Evolutionary conservation across 2,329 filamentous ascomycete species (phyloP).

Genomic region (Phialocephala subalpina): DNA sequence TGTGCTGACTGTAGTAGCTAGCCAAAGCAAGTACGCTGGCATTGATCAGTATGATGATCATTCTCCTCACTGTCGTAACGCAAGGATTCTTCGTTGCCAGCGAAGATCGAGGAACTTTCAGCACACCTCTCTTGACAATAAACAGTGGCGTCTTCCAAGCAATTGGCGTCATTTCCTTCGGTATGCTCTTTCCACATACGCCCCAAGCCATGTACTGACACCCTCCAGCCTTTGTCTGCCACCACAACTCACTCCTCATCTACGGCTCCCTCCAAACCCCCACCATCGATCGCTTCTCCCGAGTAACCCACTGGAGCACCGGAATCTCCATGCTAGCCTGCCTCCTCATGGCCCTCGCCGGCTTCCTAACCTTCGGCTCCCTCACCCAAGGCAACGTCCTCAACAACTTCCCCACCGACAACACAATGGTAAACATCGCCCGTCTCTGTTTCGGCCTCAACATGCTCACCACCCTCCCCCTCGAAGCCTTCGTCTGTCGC

Average conservation of each 20-base stretch:
- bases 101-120: constrained; percentile 76
- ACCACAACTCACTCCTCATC: constrained; percentile 97
- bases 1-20: constrained; percentile 62
- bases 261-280: constrained; percentile 95
- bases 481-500: constrained; percentile 97
- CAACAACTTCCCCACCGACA: constrained; percentile 94
- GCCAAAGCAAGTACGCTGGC: constrained; percentile 96
- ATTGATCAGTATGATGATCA: constrained; percentile 90
- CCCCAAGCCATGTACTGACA: constrained; percentile 40
- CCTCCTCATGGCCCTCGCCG: constrained; percentile 84
- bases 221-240: constrained; percentile 67
- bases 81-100: constrained; percentile 80
- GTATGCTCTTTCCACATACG: constrained; percentile 54
- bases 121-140: constrained; percentile 75
- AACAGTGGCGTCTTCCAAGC: constrained; percentile 93
- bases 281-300: constrained; percentile 93
- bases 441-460: constrained; percentile 96
- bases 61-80: constrained; percentile 85
- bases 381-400: constrained; percentile 93
- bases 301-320: constrained; percentile 94
- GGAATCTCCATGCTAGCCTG: constrained; percentile 91
- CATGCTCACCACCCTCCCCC: constrained; percentile 96
- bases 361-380: constrained; percentile 93
- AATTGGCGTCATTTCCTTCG: constrained; percentile 97
- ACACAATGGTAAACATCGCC: constrained; percentile 92